Percentiles rank a stretch among this genome's conserved stretches.
Conservation (phyloP, 78 protist species). For the Guillardia theta region DNA sequence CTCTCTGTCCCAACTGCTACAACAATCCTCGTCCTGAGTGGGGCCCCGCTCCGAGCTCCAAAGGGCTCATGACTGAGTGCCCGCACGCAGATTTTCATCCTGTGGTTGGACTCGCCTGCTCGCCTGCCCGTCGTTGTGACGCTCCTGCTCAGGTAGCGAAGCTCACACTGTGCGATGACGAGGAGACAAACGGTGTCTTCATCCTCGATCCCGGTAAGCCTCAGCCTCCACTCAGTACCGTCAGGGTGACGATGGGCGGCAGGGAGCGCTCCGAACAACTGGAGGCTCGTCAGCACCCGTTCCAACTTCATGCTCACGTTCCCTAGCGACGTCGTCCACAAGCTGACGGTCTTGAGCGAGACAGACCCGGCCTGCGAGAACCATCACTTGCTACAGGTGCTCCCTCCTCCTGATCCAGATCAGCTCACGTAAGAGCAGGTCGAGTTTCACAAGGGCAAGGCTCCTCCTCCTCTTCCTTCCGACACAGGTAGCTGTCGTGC, state of each 20-base stretch:
- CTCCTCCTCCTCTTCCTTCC: neutral
- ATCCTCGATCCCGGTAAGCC: neutral
- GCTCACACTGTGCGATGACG: constrained; percentile 13
- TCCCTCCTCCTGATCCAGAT: neutral
- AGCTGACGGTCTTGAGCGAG: neutral
- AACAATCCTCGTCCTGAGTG: neutral
- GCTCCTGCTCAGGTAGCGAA: neutral
- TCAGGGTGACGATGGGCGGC: neutral
- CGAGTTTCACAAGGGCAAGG: neutral
- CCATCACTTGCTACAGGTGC: neutral
- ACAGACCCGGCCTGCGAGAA: neutral
- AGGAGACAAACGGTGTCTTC: neutral
- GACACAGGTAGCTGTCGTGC: too few relatives aligned
- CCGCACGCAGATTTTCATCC: neutral
- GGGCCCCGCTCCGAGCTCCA: neutral
- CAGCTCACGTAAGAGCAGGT: neutral
- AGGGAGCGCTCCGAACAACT: constrained; percentile 18
- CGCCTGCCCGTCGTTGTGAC: neutral
- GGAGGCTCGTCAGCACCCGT: neutral
- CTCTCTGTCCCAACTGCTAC: constrained; percentile 21
- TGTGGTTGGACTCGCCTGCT: neutral
- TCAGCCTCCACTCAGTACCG: neutral
- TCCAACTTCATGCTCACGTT: neutral
- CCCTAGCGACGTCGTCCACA: constrained; percentile 8
- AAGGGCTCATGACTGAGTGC: neutral